phyloP scores from a whole-genome alignment of 345 rosid genomes.

The Brassica nigra region DNA sequence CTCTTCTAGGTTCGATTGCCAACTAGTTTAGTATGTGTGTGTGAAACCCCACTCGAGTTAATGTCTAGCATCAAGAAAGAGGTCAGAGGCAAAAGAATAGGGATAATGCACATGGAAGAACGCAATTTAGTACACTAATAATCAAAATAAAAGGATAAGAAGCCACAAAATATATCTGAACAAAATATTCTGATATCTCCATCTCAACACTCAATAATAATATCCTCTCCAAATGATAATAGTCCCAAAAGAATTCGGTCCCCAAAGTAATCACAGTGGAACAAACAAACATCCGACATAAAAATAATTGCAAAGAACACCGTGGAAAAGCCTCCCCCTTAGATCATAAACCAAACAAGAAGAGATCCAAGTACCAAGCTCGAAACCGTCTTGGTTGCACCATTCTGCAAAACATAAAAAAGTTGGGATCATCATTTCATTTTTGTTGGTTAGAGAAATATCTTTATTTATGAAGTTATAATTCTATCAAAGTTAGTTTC shows the following conservation, averaged over 20 bases:
- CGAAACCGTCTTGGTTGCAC: conserved; percentile 36
- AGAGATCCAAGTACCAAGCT: conserved; percentile 41
- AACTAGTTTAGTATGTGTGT: background rate
- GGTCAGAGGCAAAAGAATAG: background rate
- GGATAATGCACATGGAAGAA: background rate
- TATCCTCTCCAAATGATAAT: conserved; percentile 31
- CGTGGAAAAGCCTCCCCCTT: background rate
- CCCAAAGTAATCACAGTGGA: conserved; percentile 38
- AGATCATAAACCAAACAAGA: conserved; percentile 38
- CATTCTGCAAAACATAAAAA: conserved; percentile 30
- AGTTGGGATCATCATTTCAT: conserved; percentile 1
- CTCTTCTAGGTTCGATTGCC: background rate
- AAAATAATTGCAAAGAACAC: conserved; percentile 26
- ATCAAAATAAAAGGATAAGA: conserved; percentile 31
- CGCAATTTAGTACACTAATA: conserved; percentile 23
- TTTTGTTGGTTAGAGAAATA: background rate
- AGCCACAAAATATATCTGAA: conserved; percentile 34
- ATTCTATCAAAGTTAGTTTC: background rate
- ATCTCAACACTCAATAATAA: conserved; percentile 25
- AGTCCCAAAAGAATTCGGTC: conserved; percentile 41
- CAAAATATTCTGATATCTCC: conserved; percentile 29
- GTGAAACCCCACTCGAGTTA: background rate
- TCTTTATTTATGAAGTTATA: background rate
- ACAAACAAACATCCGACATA: conserved; percentile 26
- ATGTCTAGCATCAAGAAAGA: background rate